Conservation (phyloP, 1,284 basidiomycete genomes). For the Mycocalia duriaeana region DNA sequence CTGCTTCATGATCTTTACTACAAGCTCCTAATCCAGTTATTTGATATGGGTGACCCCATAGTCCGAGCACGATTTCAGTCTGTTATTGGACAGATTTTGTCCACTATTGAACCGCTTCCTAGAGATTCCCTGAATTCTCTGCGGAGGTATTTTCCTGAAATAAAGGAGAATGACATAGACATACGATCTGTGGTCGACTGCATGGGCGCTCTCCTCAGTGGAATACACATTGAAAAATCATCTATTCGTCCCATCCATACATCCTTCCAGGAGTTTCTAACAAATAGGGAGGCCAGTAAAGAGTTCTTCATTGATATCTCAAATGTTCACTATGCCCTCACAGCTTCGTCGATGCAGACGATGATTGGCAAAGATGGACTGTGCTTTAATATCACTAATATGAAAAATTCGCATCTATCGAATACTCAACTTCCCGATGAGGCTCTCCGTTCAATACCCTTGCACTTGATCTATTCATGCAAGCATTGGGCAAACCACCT, state of each 20-base stretch:
- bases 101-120: conserved; percentile 12
- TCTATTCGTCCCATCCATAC: conserved; percentile 12
- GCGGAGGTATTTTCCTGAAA: neutral
- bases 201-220: conserved; percentile 12
- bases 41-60: conserved; percentile 4
- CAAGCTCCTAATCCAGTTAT: conserved; percentile 6
- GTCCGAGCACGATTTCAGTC: conserved; percentile 8
- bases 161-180: conserved; percentile 1
- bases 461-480: conserved; percentile 27
- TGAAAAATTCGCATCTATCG: conserved; percentile 21
- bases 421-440: conserved; percentile 16
- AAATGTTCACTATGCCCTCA: conserved; percentile 13
- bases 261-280: conserved; percentile 17
- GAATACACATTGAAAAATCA: conserved; percentile 3
- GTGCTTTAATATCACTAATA: conserved; percentile 27
- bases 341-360: conserved; percentile 17
- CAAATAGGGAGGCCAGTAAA: conserved; percentile 6
- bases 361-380: conserved; percentile 29
- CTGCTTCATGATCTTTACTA: conserved; percentile 11
- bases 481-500: conserved; percentile 30
- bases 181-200: conserved; percentile 7
- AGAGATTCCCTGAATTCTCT: conserved; percentile 2
- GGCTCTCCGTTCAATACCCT: conserved; percentile 17
- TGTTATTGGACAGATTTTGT: conserved; percentile 14
- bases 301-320: conserved; percentile 17